Conservation (phyloP, 2,329 filamentous ascomycete genomes). For the Penicillium brevicompactum region DNA sequence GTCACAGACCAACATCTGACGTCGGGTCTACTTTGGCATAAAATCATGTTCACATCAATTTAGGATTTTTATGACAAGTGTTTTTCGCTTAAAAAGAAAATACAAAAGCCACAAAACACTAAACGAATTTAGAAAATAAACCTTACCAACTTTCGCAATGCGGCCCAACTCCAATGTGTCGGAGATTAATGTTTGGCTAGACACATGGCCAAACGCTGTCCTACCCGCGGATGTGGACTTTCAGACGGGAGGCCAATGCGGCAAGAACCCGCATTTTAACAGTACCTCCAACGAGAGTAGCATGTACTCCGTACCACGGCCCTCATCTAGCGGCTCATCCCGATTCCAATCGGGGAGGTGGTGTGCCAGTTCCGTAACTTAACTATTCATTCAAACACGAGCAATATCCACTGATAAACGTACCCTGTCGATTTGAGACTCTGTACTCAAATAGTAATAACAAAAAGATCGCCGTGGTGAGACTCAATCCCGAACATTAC, state of each 20-base stretch:
- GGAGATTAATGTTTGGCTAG: slow-evolving; percentile 12
- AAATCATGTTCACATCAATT: background rate
- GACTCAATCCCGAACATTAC: background rate
- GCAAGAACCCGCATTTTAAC: slow-evolving; percentile 3
- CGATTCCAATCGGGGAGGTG: background rate
- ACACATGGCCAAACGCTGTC: slow-evolving; percentile 12
- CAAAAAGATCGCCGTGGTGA: background rate
- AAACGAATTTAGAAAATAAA: background rate
- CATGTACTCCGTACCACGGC: background rate
- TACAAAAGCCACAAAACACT: background rate
- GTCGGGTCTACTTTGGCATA: slow-evolving; percentile 1
- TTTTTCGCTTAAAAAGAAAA: too few relatives aligned
- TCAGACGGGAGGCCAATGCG: slow-evolving; percentile 7
- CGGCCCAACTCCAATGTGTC: slow-evolving; percentile 8
- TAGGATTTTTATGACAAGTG: background rate
- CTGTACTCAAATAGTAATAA: slow-evolving; percentile 4
- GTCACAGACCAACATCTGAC: slow-evolving; percentile 6
- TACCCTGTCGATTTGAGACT: slow-evolving; percentile 4
- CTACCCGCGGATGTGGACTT: slow-evolving; percentile 6
- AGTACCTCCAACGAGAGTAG: background rate
- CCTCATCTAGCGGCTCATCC: background rate
- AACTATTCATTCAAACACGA: background rate
- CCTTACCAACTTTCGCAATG: background rate
- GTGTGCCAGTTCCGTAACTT: background rate
- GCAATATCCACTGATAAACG: background rate